Conservation (phyloP, 495 filamentous ascomycete species). For the Physcia stellaris region DNA sequence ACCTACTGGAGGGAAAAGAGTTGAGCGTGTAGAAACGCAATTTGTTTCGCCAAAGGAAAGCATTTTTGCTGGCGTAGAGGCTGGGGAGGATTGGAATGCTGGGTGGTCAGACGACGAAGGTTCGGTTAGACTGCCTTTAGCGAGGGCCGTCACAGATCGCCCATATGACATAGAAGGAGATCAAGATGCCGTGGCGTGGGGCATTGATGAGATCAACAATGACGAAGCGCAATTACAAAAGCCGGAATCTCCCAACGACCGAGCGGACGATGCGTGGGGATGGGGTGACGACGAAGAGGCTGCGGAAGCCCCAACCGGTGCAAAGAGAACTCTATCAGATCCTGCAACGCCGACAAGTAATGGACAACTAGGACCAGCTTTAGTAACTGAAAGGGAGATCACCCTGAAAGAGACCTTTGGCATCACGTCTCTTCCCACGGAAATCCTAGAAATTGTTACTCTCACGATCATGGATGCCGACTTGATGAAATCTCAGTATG, state of each 20-base stretch:
- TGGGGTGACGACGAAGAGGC: conserved; percentile 51
- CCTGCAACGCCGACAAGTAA: conserved; percentile 7
- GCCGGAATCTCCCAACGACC: conserved; percentile 27
- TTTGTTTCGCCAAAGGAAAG: conserved; percentile 56
- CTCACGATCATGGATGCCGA: conserved; percentile 58
- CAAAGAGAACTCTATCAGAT: conserved; percentile 5
- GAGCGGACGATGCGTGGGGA: conserved; percentile 52
- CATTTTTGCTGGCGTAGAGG: conserved; percentile 40
- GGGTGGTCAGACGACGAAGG: conserved; percentile 51
- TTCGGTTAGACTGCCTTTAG: too few species aligned
- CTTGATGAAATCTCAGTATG: too few species aligned
- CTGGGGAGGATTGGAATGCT: conserved; percentile 59
- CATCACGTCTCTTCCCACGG: conserved; percentile 70
- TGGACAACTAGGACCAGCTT: conserved; percentile 5
- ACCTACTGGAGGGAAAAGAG: conserved; percentile 45
- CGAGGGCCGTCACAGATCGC: too few species aligned
- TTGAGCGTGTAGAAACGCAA: conserved; percentile 77
- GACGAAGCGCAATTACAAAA: conserved; percentile 4
- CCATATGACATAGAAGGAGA: too few species aligned
- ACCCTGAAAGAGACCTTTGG: conserved; percentile 78
- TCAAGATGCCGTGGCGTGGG: conserved; percentile 55
- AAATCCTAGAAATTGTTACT: conserved; percentile 55
- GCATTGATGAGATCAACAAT: conserved; percentile 17
- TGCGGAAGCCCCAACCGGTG: conserved; percentile 13
- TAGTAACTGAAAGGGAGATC: conserved; percentile 35